Conservation (phyloP, 768 basidiomycete species). For the Pleurotus platypus region DNA sequence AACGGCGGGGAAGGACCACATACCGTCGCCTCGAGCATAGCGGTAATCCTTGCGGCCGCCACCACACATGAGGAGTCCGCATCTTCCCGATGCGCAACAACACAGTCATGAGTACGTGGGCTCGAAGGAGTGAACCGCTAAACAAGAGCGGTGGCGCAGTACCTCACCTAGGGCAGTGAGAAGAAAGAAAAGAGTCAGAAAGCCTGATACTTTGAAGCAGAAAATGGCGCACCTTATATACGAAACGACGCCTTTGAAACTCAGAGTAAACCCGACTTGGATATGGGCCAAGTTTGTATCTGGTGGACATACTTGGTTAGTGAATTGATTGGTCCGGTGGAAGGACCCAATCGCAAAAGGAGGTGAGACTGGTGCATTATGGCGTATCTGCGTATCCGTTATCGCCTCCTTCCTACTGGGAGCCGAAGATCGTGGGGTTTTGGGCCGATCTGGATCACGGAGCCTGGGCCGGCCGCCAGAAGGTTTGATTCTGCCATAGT, state of each 20-base stretch:
- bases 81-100: not conserved
- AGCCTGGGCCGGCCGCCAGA: too few relatives aligned
- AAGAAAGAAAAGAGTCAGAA: too few relatives aligned
- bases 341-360: not conserved
- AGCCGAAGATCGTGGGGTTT: too few relatives aligned
- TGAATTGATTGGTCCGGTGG: not conserved
- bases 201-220: not conserved
- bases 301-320: not conserved
- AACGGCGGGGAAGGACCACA: too few relatives aligned
- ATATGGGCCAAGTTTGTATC: not conserved
- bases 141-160: not conserved
- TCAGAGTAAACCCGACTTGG: not conserved
- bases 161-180: too few relatives aligned
- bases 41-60: constrained; percentile 10
- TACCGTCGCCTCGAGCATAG: not conserved
- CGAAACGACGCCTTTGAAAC: not conserved
- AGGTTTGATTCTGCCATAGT: too few relatives aligned
- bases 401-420: not conserved
- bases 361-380: constrained; percentile 1
- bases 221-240: not conserved
- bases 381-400: not conserved
- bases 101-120: constrained; percentile 4
- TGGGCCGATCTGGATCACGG: too few relatives aligned
- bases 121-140: constrained; percentile 7
- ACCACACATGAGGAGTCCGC: constrained; percentile 4